These are phyloP conservation scores for Rhytidiadelphus loreus DNA, from an alignment of 225 moss, liverwort and hornwort genomes.

Conservation along the genomic window DNA sequence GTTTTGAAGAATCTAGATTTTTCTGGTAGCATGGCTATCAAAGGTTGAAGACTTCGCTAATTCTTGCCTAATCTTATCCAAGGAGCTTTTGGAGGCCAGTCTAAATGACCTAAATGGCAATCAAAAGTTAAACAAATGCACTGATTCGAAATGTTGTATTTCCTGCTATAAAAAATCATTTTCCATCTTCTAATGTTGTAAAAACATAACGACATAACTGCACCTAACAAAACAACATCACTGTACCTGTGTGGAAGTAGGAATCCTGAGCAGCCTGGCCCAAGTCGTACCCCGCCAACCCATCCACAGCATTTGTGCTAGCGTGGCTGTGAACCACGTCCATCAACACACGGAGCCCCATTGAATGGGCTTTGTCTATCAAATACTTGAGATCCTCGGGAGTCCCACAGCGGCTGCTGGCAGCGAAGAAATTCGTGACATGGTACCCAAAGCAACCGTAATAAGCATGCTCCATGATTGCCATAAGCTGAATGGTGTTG, in stretches of 20 bases:
- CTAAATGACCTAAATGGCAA: not conserved
- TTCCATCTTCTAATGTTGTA: not conserved
- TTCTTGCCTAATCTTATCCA: no score
- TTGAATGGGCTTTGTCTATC: conserved; percentile 79
- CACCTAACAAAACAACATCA: not conserved
- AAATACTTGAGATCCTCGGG: conserved; percentile 93
- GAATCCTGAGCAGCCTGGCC: conserved; percentile 52
- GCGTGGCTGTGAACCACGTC: conserved; percentile 93
- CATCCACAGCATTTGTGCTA: conserved; percentile 84
- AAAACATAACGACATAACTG: not conserved
- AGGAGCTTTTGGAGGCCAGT: not conserved
- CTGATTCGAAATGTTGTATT: not conserved
- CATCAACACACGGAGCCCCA: conserved; percentile 87
- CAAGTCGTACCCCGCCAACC: conserved; percentile 79
- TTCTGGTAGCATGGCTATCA: not conserved
- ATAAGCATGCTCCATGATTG: conserved; percentile 93
- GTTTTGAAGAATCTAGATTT: not conserved
- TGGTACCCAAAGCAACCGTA: conserved; percentile 97
- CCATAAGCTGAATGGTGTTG: conserved; percentile 94
- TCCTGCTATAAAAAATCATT: not conserved
- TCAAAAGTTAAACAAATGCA: not conserved
- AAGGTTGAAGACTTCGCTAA: not conserved
- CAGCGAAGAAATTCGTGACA: conserved; percentile 90
- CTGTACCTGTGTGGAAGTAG: conserved; percentile 66
- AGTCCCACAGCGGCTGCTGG: conserved; percentile 78